Evolutionary conservation across 768 basidiomycete genomes (phyloP), one percentile per base, ranked within the genome.

Genomic region (Pholiota microspora): DNA sequence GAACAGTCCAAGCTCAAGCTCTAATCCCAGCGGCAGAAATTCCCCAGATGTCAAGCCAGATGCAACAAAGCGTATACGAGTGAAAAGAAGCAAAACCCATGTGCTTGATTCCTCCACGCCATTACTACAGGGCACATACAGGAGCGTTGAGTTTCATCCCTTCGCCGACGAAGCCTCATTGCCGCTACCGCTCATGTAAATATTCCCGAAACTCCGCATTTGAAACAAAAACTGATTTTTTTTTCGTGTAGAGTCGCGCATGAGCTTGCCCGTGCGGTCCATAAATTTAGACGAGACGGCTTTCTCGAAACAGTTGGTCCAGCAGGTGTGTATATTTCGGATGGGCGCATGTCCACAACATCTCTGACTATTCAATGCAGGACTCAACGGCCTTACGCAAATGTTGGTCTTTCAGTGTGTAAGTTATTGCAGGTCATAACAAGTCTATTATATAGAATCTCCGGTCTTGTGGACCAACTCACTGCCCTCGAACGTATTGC

Each of bases 401-500:
- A 64, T 92, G 87, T 84, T 64, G 63, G 77, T 66, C 35, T 12
- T 46, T 36, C 4, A 44, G 28, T 31, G 27, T 16, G 27, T 16
- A 8, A 27, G 5, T 15, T 10, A 18, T 15, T 25, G 15, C 10
- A 24, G 21, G 10, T 29, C 25, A 36, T 16, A 13, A 51, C 24
- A 59, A 34, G 49, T 45, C 45, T 56, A 23, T 49, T 28, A 25
- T 9, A 3, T 59, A 92, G 90, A 46, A 73, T 94, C 45, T 87
- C 89, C 57, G 77, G 80, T 32, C 87, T 96, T 84, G 86, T 91
- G 1, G 92, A 94, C 62, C 87, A 92, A 67, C 77, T 98, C 62
- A 83, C 86, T 13, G 77, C 78, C 4, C 92, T 97, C 86, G 94
- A 98, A 71, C 82, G 95, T n/a, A 80, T 94, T 31, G 89, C 92